Evolutionary conservation across 2,329 filamentous ascomycete species (phyloP), one percentile per base, ranked within the genome.

Genomic region (Colletotrichum cereale): DNA sequence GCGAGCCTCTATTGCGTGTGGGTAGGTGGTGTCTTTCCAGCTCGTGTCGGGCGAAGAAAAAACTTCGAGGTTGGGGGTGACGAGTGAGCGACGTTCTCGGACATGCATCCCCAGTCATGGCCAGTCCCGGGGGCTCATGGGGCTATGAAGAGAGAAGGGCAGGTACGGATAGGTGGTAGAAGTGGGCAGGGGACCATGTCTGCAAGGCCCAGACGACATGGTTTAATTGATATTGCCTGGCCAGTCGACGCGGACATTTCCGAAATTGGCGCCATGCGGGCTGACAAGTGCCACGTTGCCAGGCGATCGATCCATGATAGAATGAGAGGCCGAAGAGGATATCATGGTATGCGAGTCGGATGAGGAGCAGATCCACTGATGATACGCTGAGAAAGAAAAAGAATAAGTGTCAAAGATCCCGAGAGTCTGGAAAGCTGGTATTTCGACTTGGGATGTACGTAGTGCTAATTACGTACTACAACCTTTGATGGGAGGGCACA

Each of bases 401-500:
- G 26, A 47, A 14, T 34, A 21, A 36, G 24, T 18, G 3, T 26
- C 1, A 4, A 36, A 26, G 38, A 29, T 26, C 3, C n/a, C 21
- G 55, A 3, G 7, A 14, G 34, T 38, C 21, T 56, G 53, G 5
- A 56, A 36, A 24, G 16, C 34, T 29, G 21, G 5, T 24, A 38
- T 7, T 62, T 21, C n/a, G n/a, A 26, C 40, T 57, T 4, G n/a
- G 26, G 55, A 40, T 18, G 16, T 18, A 47, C 44, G 44, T 47
- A 14, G 21, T 24, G 12, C 21, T n/a, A n/a, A n/a, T n/a, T n/a
- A 21, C 5, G 18, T 44, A n/a, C 21, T 11, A 24, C 21, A 7
- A 36, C 16, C n/a, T 26, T 40, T 26, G 55, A 26, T 24, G 55
- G 65, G 34, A 38, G 48, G n/a, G 57, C 57, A 67, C 65, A 48